Evolutionary conservation across 164 flowering plant genomes (phyloP), one percentile per base, ranked within the genome.

Genomic region (Macadamia integrifolia): DNA sequence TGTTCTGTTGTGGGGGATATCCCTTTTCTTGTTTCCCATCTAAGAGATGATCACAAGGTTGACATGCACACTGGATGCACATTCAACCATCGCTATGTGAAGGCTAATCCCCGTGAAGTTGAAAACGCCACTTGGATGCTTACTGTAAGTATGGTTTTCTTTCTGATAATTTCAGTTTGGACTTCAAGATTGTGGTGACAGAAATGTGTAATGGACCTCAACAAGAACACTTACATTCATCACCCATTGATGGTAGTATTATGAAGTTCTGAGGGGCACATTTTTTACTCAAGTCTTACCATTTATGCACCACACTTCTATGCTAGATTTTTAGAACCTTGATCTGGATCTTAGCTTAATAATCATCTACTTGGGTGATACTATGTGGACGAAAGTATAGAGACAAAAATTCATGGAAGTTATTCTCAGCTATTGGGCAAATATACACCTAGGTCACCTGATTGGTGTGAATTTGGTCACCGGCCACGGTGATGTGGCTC

Each of bases 71-170:
- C 93, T 4, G 98, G 98, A 48, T 83, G 87, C 79, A 90, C 97
- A 23, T 91, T 93, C 71, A 93, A 91, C 74, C 97, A 93, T 78
- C 93, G 97, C 18, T 91, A 93, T 71, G 96, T 88, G 29, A 90
- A 91, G 71, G 87, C 97, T 10, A 93, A 89, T 80, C 97, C 98
- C 48, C 97, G 93, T 10, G 96, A 89, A 79, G 96, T 90, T 23
- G 94, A 93, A 71, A 93, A 93, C 70, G 96, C 96, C 48, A 91
- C 97, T 9, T 91, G 97, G 97, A 91, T 89, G 93, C 81, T 93
- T 29, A 91, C 98, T 3, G 97, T 93, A 81, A 80, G 89, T 82
- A 15, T 55, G 6, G 12, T 42, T 50, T 48, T 23, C 2, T 32
- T 58, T 60, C 18, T 9, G 58, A 6, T 0, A 9, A 43, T 67